Base-by-base conservation (phyloP, 163 green algal species). In the Scenedesmus sp. region DNA sequence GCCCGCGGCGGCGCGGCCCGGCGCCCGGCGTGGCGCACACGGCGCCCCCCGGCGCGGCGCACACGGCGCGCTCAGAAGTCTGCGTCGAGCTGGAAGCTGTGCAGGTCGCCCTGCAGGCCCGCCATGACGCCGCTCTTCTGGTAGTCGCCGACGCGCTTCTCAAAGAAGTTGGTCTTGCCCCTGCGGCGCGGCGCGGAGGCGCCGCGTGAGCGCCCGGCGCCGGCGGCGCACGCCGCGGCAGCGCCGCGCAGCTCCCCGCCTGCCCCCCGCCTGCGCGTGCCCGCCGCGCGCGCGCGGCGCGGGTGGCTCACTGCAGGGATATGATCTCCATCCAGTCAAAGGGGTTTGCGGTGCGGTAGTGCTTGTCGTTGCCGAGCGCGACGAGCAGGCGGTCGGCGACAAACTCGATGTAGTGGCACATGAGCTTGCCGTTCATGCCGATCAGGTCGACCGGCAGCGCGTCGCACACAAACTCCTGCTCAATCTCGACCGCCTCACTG, bases 251-350 rank as follows among this genome's bases (percentile, higher is more conserved):
- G 39, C 39, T 47, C 39, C 39, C 39, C n/a, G n/a, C n/a, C n/a
- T 29, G 5, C 24, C 53, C 53, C 5, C 53, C n/a, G 53, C n/a
- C 14, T 9, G 6, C 39, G 6, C 39, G 7, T 11, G 9, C 53
- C 53, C 6, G 9, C 53, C 53, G 9, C 6, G n/a, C 53, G 53
- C 9, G 5, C 53, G 22, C 5, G 5, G 6, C 9, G 53, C 69
- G 33, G 14, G 20, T n/a, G 4, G 75, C 69, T 81, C 44, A 85
- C 92, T 98, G 96, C 48, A 99, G 85, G 20, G 92, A 98, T 63
- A 99, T 96, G 42, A 97, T 87, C 87, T 99, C 96, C 96, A 99
- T 99, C 87, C 90, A 99, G 79, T 98, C 94, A 80, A 99, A 99
- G 24, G 96, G 96, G 88, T 99, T 99, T 15, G 47, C 31, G 13